Evolutionary conservation across 108 stramenopile genomes (phyloP).

Genomic region (Pseudonitzschia pungens): DNA sequence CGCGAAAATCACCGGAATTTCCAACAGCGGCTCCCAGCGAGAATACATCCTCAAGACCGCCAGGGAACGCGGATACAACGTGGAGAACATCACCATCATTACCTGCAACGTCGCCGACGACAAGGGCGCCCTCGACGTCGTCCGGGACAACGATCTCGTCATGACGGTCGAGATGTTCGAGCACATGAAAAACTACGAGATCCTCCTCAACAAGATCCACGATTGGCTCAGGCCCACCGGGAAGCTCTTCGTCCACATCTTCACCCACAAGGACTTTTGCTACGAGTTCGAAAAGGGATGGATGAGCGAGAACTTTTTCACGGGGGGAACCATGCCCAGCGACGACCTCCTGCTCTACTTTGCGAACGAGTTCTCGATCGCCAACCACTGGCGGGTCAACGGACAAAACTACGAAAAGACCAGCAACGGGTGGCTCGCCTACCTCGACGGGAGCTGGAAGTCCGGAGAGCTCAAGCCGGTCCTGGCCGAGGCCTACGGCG

Average conservation of each 20-base stretch:
- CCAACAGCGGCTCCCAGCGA: constrained; percentile 84
- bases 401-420: constrained; percentile 92
- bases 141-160: constrained; percentile 80
- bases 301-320: constrained; percentile 87
- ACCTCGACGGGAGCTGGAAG: constrained; percentile 83
- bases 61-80: constrained; percentile 70
- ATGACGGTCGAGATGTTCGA: constrained; percentile 96
- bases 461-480: constrained; percentile 58
- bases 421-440: constrained; percentile 87
- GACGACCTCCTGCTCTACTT: constrained; percentile 95
- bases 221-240: constrained; percentile 65
- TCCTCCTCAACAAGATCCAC: constrained; percentile 76
- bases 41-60: constrained; percentile 86
- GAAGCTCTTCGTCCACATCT: constrained; percentile 95
- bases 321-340: constrained; percentile 87
- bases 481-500: constrained; percentile 76
- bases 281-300: constrained; percentile 95
- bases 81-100: constrained; percentile 80
- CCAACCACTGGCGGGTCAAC: constrained; percentile 91
- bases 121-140: constrained; percentile 57
- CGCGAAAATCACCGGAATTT: constrained; percentile 75
- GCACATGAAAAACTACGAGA: constrained; percentile 97
- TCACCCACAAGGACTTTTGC: constrained; percentile 81
- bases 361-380: constrained; percentile 55
- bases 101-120: constrained; percentile 81